These are phyloP conservation scores for Spathaspora passalidarum DNA, from an alignment of 805 yeast species.

Conservation along the genomic window DNA sequence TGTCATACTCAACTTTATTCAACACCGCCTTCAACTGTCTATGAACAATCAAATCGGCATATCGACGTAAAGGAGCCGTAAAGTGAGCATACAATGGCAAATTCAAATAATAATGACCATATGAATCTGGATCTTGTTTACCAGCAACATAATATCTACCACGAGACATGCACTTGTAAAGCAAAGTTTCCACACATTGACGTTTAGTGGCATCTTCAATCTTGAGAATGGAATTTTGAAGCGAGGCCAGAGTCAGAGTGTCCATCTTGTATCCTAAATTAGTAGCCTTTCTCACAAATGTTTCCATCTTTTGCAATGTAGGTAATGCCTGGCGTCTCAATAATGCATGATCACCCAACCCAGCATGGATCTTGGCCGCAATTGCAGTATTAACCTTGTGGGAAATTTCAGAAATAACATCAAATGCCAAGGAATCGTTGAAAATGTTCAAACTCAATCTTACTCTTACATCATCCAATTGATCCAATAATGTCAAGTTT, in stretches of 20 bases:
- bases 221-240: conserved; percentile 66
- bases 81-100: conserved; percentile 89
- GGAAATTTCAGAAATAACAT: conserved; percentile 69
- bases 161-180: conserved; percentile 78
- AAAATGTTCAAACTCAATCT: conserved; percentile 70
- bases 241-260: conserved; percentile 65
- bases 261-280: conserved; percentile 69
- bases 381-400: conserved; percentile 81
- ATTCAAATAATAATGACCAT: conserved; percentile 77
- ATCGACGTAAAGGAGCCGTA: conserved; percentile 88
- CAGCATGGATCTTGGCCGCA: conserved; percentile 75
- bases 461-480: conserved; percentile 81
- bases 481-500: conserved; percentile 66
- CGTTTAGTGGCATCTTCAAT: conserved; percentile 63
- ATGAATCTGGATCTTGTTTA: conserved; percentile 72
- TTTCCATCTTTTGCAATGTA: conserved; percentile 72
- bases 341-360: conserved; percentile 75
- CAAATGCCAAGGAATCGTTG: conserved; percentile 53
- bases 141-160: conserved; percentile 91
- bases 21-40: conserved; percentile 79
- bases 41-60: conserved; percentile 89
- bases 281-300: conserved; percentile 68
- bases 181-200: conserved; percentile 71
- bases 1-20: conserved; percentile 31
- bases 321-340: conserved; percentile 89